phyloP scores from a whole-genome alignment of 2,329 filamentous ascomycete genomes.

The Colletotrichum chlorophyti region DNA sequence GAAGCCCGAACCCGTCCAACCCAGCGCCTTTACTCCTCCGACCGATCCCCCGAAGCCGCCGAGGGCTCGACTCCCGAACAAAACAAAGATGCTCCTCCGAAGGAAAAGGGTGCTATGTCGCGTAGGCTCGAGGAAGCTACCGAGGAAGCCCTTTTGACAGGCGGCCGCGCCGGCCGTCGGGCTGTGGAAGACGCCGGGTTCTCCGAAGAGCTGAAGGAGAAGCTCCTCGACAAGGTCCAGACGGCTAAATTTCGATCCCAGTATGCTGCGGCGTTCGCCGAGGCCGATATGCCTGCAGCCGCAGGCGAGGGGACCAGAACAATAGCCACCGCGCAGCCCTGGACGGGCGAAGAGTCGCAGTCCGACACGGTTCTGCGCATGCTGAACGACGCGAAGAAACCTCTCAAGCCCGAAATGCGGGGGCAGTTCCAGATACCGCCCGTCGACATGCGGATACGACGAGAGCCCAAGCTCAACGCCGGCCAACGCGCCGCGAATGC shows the following conservation, averaged over 20 bases:
- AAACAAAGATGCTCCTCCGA: background rate
- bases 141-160: constrained; percentile 65
- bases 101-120: constrained; percentile 53
- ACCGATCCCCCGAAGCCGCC: constrained; percentile 11
- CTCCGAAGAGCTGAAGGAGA: constrained; percentile 66
- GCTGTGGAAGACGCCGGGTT: constrained; percentile 69
- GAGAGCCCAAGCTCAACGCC: constrained; percentile 44
- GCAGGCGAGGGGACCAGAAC: constrained; percentile 73
- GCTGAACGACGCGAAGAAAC: constrained; percentile 80
- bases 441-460: constrained; percentile 59
- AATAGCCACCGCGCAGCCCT: constrained; percentile 72
- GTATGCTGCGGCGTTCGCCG: constrained; percentile 54
- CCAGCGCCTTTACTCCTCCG: constrained; percentile 16
- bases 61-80: background rate
- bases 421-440: constrained; percentile 53
- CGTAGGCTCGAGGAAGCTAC: constrained; percentile 67
- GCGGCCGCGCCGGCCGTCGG: constrained; percentile 64
- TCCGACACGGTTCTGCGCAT: constrained; percentile 84
- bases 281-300: constrained; percentile 57
- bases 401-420: constrained; percentile 59
- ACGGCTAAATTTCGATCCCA: constrained; percentile 61
- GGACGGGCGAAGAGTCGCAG: constrained; percentile 78
- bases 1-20: background rate
- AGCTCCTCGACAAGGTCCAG: constrained; percentile 62
- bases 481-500: constrained; percentile 60